Evolutionary conservation across 1,139 yeast genomes (phyloP).

Genomic region (Eremothecium gossypii): DNA sequence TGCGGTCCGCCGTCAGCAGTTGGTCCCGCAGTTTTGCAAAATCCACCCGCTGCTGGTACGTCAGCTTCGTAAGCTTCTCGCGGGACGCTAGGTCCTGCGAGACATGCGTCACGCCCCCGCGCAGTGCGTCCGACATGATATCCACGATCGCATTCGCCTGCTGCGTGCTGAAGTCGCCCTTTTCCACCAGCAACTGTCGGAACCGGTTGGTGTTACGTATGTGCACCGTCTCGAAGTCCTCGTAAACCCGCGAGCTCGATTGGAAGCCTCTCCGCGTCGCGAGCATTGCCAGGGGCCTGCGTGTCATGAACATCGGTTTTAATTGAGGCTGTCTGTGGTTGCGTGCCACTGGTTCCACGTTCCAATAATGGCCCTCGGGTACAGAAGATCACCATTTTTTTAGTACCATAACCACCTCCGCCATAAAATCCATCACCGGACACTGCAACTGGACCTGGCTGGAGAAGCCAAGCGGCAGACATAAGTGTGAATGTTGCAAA

Average conservation of each 20-base stretch:
- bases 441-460: too few relatives aligned
- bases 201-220: slow-evolving; percentile 24
- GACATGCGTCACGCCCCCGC: slow-evolving; percentile 71
- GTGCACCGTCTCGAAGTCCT: slow-evolving; percentile 21
- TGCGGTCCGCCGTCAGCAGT: slow-evolving; percentile 75
- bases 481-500: too few relatives aligned
- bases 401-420: too few relatives aligned
- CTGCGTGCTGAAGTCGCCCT: slow-evolving; percentile 60
- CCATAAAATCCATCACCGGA: too few relatives aligned
- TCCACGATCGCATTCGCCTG: slow-evolving; percentile 79
- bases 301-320: too few relatives aligned
- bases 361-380: too few relatives aligned
- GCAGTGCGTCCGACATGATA: slow-evolving; percentile 66
- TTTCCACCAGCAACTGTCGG: slow-evolving; percentile 35
- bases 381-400: too few relatives aligned
- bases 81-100: slow-evolving; percentile 71
- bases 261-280: slow-evolving; percentile 9
- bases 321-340: too few relatives aligned
- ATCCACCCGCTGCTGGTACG: slow-evolving; percentile 93
- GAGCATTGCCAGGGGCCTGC: not conserved
- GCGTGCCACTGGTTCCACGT: too few relatives aligned
- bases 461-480: too few relatives aligned
- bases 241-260: slow-evolving; percentile 5
- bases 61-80: slow-evolving; percentile 70
- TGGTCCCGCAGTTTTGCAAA: slow-evolving; percentile 92